These are phyloP conservation scores for Pichia sp. DNA, from an alignment of 1,139 yeast species.

Conservation along the genomic window DNA sequence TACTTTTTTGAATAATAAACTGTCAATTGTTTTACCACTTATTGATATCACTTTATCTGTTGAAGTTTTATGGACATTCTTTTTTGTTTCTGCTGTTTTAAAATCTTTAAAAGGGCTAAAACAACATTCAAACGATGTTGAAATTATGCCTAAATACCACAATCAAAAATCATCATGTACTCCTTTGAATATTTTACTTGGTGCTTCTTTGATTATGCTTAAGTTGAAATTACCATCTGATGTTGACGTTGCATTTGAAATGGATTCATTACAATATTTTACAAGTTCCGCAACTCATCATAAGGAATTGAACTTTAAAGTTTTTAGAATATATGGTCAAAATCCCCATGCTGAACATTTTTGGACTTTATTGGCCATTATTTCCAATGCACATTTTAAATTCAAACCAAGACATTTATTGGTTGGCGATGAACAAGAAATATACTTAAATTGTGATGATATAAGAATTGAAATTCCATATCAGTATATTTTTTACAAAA, in stretches of 20 bases:
- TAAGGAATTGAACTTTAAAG: constrained; percentile 18
- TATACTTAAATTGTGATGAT: constrained; percentile 20
- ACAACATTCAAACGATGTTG: not conserved
- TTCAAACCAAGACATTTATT: constrained; percentile 9
- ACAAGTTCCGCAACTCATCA: constrained; percentile 14
- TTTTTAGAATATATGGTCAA: constrained; percentile 25
- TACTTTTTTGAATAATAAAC: constrained; percentile 11
- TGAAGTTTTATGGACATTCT: constrained; percentile 27
- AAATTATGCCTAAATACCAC: not conserved
- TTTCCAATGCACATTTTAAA: constrained; percentile 18
- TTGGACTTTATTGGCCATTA: constrained; percentile 27
- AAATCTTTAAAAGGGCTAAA: constrained; percentile 14
- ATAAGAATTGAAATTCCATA: constrained; percentile 30
- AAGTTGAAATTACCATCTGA: constrained; percentile 24
- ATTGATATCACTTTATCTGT: constrained; percentile 24
- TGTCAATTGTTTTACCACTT: constrained; percentile 23
- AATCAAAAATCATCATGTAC: not conserved
- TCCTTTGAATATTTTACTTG: constrained; percentile 15
- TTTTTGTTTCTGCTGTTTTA: constrained; percentile 24
- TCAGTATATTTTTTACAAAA: constrained; percentile 38
- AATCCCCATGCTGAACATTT: constrained; percentile 22
- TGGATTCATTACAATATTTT: constrained; percentile 23
- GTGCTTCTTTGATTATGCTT: constrained; percentile 22
- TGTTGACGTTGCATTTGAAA: constrained; percentile 25
- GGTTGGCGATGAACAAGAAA: constrained; percentile 10